phyloP scores from a whole-genome alignment of 257 asterid species.

The Solanum pennellii region DNA sequence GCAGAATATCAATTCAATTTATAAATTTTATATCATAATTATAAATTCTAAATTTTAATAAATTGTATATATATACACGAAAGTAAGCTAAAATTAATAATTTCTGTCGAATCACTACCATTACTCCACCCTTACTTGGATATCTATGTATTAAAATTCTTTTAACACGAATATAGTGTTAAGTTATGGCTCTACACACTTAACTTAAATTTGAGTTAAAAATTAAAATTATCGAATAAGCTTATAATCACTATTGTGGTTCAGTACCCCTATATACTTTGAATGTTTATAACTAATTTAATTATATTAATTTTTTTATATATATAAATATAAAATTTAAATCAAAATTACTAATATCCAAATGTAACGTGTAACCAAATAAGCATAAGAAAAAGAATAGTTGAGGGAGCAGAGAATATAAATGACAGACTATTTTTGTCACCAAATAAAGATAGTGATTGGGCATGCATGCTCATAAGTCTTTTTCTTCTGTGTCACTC shows the following conservation, averaged over 20 bases:
- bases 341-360: neutral
- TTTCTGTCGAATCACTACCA: neutral
- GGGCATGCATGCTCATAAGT: slow-evolving; percentile 38
- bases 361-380: neutral
- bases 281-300: neutral
- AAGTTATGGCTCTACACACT: neutral
- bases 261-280: neutral
- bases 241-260: too few relatives aligned
- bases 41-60: too few relatives aligned
- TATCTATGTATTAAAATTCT: too few relatives aligned
- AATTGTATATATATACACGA: too few relatives aligned
- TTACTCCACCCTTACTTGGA: neutral
- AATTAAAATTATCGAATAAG: too few relatives aligned
- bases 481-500: slow-evolving; percentile 20
- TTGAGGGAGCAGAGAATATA: neutral
- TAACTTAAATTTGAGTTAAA: too few relatives aligned
- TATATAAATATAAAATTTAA: too few relatives aligned
- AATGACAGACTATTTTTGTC: neutral
- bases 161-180: too few relatives aligned
- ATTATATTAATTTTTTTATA: neutral
- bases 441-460: slow-evolving; percentile 3
- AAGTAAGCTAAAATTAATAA: neutral
- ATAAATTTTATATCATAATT: neutral
- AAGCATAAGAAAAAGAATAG: neutral
- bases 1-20: neutral